Conservation (phyloP, 1,139 yeast genomes). For the Taiozyma sp. region DNA sequence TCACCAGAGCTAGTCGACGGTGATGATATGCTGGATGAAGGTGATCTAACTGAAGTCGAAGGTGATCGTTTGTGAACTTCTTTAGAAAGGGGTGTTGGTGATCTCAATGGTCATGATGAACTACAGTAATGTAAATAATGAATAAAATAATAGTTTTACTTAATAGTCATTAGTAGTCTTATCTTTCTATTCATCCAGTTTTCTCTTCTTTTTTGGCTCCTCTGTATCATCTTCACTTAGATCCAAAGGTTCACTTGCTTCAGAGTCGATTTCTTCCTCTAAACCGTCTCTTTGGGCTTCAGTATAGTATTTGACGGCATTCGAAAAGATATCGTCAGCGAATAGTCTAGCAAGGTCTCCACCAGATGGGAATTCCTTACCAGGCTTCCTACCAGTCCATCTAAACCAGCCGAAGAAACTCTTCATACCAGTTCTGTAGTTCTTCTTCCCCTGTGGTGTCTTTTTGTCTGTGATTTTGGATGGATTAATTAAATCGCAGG, state of each 20-base stretch:
- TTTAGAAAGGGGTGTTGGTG: not conserved
- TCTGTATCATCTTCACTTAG: slow-evolving; percentile 41
- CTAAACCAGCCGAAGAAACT: slow-evolving; percentile 70
- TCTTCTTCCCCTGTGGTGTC: slow-evolving; percentile 50
- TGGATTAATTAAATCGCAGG: slow-evolving; percentile 52
- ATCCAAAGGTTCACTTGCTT: slow-evolving; percentile 41
- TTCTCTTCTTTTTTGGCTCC: slow-evolving; percentile 16
- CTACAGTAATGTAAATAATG: not conserved
- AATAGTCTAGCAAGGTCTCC: slow-evolving; percentile 63
- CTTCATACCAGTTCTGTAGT: slow-evolving; percentile 65
- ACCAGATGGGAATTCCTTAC: slow-evolving; percentile 69
- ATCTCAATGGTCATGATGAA: no score
- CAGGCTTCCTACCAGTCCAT: slow-evolving; percentile 73
- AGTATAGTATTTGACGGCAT: slow-evolving; percentile 68
- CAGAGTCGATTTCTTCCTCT: slow-evolving; percentile 50
- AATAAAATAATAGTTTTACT: not conserved
- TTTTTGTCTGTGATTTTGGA: slow-evolving; percentile 36
- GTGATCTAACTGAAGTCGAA: slow-evolving; percentile 24
- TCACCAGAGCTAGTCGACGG: slow-evolving; percentile 1
- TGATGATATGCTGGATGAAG: slow-evolving; percentile 20
- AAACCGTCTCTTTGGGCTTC: slow-evolving; percentile 54
- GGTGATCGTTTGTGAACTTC: slow-evolving; percentile 16
- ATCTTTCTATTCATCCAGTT: not conserved
- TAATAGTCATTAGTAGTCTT: not conserved
- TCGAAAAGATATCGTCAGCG: slow-evolving; percentile 64